Evolutionary conservation across 306 rosid genomes (phyloP).

Genomic region (peach (Prunus persica)): DNA sequence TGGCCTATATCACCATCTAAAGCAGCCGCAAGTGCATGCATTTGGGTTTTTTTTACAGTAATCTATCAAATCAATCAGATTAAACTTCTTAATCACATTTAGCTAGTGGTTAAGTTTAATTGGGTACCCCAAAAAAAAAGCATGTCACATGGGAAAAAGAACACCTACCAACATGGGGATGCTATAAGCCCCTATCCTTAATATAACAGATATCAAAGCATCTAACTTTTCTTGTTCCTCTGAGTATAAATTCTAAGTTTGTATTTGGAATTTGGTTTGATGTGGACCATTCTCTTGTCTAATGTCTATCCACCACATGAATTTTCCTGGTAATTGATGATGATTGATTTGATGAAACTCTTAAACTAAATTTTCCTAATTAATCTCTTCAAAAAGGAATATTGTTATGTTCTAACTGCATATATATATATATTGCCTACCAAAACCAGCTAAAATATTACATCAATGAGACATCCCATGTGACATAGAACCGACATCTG

Average conservation of each 20-base stretch:
- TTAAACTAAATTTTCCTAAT: not conserved
- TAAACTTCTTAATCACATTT: not conserved
- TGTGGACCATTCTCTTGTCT: conserved; percentile 5
- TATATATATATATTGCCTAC: not conserved
- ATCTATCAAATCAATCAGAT: not conserved
- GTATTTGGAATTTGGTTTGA: conserved; percentile 4
- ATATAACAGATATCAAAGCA: not conserved
- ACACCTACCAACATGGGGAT: conserved; percentile 15
- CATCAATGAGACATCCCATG: conserved; percentile 62
- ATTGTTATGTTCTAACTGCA: not conserved
- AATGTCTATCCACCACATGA: not conserved
- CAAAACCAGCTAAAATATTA: conserved; percentile 9
- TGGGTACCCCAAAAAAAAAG: not conserved
- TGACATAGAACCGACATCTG: conserved; percentile 36
- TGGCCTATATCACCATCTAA: not conserved
- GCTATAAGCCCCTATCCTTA: conserved; percentile 8
- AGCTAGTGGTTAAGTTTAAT: conserved; percentile 2
- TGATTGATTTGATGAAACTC: conserved; percentile 12
- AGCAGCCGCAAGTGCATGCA: not conserved
- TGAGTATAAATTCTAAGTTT: conserved; percentile 7
- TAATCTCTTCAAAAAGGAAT: not conserved
- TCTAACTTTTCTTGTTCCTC: conserved; percentile 1
- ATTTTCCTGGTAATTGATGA: not conserved
- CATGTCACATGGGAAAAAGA: conserved; percentile 22
- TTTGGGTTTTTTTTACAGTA: not conserved